Evolutionary conservation across 441 rosid species (phyloP).

Genomic region (Jatropha multifida): DNA sequence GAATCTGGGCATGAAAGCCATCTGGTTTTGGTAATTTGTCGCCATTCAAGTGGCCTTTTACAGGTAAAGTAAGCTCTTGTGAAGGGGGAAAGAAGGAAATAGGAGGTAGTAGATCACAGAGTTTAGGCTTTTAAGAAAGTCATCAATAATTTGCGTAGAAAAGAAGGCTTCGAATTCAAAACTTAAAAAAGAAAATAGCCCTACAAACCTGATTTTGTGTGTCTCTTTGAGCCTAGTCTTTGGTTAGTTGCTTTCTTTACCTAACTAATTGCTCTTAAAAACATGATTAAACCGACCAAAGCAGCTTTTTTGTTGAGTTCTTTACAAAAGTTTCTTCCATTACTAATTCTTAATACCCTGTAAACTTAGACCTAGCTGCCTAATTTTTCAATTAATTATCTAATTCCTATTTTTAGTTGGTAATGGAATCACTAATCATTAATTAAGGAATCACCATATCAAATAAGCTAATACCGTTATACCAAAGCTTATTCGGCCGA

Average conservation of each 20-base stretch:
- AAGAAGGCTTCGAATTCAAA: constrained; percentile 35
- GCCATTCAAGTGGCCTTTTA: constrained; percentile 20
- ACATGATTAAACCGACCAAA: constrained; percentile 18
- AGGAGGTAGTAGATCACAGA: constrained; percentile 3
- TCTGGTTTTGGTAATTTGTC: constrained; percentile 16
- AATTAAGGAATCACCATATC: not conserved
- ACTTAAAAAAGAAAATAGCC: not conserved
- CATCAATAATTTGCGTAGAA: constrained; percentile 39
- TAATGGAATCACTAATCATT: not conserved
- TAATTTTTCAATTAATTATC: not conserved
- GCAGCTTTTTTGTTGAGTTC: not conserved
- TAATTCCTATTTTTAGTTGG: not conserved
- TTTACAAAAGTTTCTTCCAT: not conserved
- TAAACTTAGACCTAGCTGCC: not conserved
- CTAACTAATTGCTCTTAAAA: constrained; percentile 29
- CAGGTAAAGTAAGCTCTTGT: constrained; percentile 20
- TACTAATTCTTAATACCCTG: not conserved
- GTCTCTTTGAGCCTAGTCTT: constrained; percentile 10
- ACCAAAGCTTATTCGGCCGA: no score
- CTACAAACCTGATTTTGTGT: constrained; percentile 23
- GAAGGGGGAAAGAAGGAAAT: constrained; percentile 1
- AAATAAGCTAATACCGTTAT: no score
- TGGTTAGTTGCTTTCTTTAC: constrained; percentile 21
- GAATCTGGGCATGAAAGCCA: constrained; percentile 6
- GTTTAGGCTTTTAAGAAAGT: constrained; percentile 58